Conservation (phyloP, 805 yeast genomes). For the Jamesozyma hellenica region DNA sequence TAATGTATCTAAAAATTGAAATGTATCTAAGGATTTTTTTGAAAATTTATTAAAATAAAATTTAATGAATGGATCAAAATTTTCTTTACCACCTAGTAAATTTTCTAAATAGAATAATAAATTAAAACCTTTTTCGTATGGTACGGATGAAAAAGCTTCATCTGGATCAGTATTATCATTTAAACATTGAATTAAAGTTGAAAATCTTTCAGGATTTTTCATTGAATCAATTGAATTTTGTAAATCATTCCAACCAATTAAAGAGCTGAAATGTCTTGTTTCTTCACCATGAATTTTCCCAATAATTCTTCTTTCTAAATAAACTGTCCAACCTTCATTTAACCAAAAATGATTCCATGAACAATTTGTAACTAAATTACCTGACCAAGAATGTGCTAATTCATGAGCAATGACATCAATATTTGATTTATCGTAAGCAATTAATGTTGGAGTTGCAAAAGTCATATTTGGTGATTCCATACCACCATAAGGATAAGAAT, state of each 20-base stretch:
- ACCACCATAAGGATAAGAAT: constrained; percentile 79
- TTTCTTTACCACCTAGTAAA: constrained; percentile 50
- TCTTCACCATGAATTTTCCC: constrained; percentile 73
- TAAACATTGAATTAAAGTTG: constrained; percentile 61
- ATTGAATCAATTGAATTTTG: constrained; percentile 56
- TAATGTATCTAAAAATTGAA: constrained; percentile 66
- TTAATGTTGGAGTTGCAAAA: constrained; percentile 80
- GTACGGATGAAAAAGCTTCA: constrained; percentile 78
- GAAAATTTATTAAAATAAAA: constrained; percentile 63
- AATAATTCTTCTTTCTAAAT: constrained; percentile 72
- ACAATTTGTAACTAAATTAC: constrained; percentile 80
- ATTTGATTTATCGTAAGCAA: constrained; percentile 75
- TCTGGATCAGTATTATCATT: constrained; percentile 72
- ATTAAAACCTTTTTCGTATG: constrained; percentile 85
- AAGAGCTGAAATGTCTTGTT: constrained; percentile 68
- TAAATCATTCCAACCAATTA: constrained; percentile 83
- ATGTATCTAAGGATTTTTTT: constrained; percentile 67
- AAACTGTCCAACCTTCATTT: constrained; percentile 95
- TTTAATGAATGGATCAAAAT: constrained; percentile 72
- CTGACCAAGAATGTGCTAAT: constrained; percentile 87
- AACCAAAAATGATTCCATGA: constrained; percentile 94
- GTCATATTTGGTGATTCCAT: constrained; percentile 93
- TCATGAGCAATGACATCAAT: constrained; percentile 90
- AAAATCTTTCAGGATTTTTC: constrained; percentile 45
- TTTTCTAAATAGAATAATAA: constrained; percentile 67